Evolutionary conservation across 2,329 filamentous ascomycete species (phyloP).

Genomic region (Volutella citrinella): DNA sequence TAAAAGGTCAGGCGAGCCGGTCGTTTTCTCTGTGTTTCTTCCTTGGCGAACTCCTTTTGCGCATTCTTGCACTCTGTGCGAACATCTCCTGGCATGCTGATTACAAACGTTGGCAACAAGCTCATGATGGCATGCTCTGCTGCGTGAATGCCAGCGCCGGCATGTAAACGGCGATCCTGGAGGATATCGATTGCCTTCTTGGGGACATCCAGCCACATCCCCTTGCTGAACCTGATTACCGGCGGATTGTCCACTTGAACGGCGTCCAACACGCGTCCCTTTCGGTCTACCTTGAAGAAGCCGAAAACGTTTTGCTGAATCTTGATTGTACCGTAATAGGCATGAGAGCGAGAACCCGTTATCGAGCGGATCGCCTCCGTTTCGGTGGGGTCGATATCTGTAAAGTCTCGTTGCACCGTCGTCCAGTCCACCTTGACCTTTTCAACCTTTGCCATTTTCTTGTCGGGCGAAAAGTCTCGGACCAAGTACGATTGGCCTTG

Average conservation of each 20-base stretch:
- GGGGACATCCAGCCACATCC: conserved; percentile 94
- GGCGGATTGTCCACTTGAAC: conserved; percentile 92
- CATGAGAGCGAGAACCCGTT: conserved; percentile 57
- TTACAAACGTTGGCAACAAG: conserved; percentile 85
- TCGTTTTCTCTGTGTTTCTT: conserved; percentile 69
- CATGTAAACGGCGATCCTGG: conserved; percentile 66
- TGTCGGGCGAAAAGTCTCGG: conserved; percentile 79
- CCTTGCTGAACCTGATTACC: conserved; percentile 78
- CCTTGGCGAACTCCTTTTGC: conserved; percentile 79
- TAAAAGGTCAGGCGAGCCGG: conserved; percentile 91
- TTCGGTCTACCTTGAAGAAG: conserved; percentile 94
- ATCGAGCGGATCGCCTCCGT: conserved; percentile 83
- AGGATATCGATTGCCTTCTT: conserved; percentile 76
- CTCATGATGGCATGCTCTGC: conserved; percentile 88
- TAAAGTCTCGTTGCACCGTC: conserved; percentile 88
- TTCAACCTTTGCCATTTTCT: conserved; percentile 81
- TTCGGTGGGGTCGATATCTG: conserved; percentile 89
- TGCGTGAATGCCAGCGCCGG: conserved; percentile 88
- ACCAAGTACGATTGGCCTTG: conserved; percentile 93
- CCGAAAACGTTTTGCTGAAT: conserved; percentile 90
- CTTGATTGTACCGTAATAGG: conserved; percentile 83
- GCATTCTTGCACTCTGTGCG: conserved; percentile 91
- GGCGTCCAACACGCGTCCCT: conserved; percentile 81
- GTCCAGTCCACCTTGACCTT: conserved; percentile 92
- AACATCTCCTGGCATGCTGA: conserved; percentile 86